phyloP scores from a whole-genome alignment of 768 basidiomycete genomes.

The Sistotremastrum suecicum region DNA sequence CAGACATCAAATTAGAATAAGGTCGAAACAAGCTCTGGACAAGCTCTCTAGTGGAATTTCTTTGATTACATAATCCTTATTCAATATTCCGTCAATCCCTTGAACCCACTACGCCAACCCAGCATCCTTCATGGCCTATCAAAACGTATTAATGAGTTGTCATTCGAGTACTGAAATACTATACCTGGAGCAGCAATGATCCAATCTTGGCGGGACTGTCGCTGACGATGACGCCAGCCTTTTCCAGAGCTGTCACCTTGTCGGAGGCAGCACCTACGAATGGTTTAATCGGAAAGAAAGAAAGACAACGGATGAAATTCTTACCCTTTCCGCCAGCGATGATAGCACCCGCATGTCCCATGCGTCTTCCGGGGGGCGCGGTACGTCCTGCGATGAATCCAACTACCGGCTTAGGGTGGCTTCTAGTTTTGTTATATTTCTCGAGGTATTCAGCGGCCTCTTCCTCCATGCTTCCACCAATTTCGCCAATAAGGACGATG shows the following conservation, averaged over 20 bases:
- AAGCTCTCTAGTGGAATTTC: conserved; percentile 8
- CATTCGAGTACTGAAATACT: conserved; percentile 10
- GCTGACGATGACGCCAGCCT: conserved; percentile 86
- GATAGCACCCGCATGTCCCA: conserved; percentile 98
- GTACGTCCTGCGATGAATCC: conserved; percentile 97
- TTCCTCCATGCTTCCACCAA: conserved; percentile 98
- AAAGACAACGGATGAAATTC: conserved; percentile 5
- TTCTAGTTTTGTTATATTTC: conserved; percentile 79
- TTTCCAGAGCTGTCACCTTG: conserved; percentile 84
- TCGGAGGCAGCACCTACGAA: conserved; percentile 69
- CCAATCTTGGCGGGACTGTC: conserved; percentile 96
- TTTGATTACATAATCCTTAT: conserved; percentile 23
- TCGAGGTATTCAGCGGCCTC: conserved; percentile 96
- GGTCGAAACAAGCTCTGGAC: conserved; percentile 1
- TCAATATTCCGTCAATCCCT: conserved; percentile 4
- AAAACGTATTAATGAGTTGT: conserved; percentile 4
- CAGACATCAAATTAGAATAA: conserved; percentile 18
- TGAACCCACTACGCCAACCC: conserved; percentile 37
- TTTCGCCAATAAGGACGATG: conserved; percentile 97
- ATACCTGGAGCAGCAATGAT: conserved; percentile 71
- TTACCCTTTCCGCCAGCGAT: conserved; percentile 93
- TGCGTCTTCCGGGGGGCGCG: conserved; percentile 93
- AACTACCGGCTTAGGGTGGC: conserved; percentile 86
- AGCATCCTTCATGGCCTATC: conserved; percentile 66
- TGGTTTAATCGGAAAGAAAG: neutral